phyloP scores from a whole-genome alignment of 2,329 filamentous ascomycete genomes.

The Fusarium succisae region DNA sequence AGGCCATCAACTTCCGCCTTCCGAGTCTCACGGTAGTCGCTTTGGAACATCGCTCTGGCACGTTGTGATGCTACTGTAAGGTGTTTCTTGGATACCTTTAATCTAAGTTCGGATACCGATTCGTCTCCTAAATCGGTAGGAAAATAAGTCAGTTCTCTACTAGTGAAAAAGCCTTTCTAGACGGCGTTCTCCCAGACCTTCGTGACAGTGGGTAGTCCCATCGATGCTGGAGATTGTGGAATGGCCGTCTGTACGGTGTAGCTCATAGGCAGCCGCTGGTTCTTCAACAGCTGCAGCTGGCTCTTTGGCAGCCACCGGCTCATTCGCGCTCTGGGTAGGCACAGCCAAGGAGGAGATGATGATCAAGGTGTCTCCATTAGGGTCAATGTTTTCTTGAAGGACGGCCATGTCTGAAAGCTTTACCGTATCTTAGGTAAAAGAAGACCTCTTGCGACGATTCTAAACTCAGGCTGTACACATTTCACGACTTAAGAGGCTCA shows the following conservation, averaged over 20 bases:
- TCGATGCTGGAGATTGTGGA: not conserved
- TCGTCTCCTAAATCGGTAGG: not conserved
- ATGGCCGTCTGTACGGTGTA: not conserved
- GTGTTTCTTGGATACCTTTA: not conserved
- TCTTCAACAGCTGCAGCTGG: not conserved
- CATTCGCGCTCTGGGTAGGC: not conserved
- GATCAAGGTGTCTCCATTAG: not conserved
- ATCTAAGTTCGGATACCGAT: not conserved
- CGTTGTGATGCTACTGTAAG: not conserved
- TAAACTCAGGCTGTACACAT: not conserved
- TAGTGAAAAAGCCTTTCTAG: not conserved
- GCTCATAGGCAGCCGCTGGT: not conserved
- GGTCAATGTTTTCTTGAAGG: not conserved
- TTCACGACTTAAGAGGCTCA: not conserved
- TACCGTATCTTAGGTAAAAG: not conserved
- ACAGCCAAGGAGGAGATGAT: not conserved
- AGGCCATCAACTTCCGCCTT: not conserved
- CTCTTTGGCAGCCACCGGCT: not conserved
- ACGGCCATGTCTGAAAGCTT: not conserved
- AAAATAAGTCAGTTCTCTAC: not conserved
- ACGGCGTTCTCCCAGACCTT: not conserved
- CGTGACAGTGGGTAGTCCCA: not conserved
- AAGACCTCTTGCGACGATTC: not conserved
- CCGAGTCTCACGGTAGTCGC: not conserved
- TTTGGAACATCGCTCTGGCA: not conserved